phyloP scores from a whole-genome alignment of 2,329 filamentous ascomycete genomes.

The Verticillium longisporum region DNA sequence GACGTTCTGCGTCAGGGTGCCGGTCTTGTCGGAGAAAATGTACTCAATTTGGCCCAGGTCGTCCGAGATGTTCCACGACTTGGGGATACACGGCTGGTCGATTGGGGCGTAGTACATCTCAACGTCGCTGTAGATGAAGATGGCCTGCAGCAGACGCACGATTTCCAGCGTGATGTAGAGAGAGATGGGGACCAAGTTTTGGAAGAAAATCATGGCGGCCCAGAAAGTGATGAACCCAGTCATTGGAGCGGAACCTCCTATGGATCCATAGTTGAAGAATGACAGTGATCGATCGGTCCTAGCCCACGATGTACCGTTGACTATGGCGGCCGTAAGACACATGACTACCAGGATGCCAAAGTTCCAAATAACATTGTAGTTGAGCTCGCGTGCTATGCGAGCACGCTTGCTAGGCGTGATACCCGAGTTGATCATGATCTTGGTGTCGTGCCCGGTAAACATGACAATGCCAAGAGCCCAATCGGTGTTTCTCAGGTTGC shows the following conservation, averaged over 20 bases:
- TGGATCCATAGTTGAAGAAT: slow-evolving; percentile 81
- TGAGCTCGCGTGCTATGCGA: slow-evolving; percentile 84
- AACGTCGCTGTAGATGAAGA: slow-evolving; percentile 95
- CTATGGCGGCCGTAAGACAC: slow-evolving; percentile 79
- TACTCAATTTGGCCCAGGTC: slow-evolving; percentile 98
- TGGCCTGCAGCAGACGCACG: slow-evolving; percentile 82
- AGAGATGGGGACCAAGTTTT: slow-evolving; percentile 97
- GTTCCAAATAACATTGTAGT: slow-evolving; percentile 97
- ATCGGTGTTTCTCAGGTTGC: slow-evolving; percentile 89
- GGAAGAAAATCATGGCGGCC: slow-evolving; percentile 89
- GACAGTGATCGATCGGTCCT: slow-evolving; percentile 66
- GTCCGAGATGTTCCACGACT: slow-evolving; percentile 98
- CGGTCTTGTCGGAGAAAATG: slow-evolving; percentile 95
- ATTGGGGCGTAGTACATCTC: slow-evolving; percentile 96
- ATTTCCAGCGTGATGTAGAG: slow-evolving; percentile 97
- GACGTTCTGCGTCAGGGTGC: slow-evolving; percentile 83
- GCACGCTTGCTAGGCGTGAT: slow-evolving; percentile 92
- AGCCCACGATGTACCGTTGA: slow-evolving; percentile 78
- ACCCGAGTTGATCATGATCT: slow-evolving; percentile 98
- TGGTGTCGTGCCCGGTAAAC: slow-evolving; percentile 93
- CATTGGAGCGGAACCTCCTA: slow-evolving; percentile 65
- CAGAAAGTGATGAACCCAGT: slow-evolving; percentile 96
- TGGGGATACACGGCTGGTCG: slow-evolving; percentile 92
- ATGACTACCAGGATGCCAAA: slow-evolving; percentile 84
- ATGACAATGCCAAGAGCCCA: slow-evolving; percentile 90